A percentile compares a stretch with the other conserved stretches of the same genome.
Conservation (phyloP, 108 stramenopile genomes). For the Chaetoceros muelleri region DNA sequence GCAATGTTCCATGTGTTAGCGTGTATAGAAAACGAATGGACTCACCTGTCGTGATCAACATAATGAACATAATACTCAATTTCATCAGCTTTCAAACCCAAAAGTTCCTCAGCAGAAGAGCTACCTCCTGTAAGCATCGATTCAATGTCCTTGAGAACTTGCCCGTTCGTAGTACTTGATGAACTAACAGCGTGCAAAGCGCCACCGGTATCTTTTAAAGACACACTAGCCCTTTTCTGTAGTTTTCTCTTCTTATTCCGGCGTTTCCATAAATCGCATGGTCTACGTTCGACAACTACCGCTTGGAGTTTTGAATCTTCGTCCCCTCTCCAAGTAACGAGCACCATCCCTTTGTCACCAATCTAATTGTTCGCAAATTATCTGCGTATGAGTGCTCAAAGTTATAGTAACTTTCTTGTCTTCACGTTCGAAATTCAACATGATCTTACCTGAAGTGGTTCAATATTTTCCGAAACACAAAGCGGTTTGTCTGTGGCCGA, state of each 20-base stretch:
- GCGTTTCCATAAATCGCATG: background rate
- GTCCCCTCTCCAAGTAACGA: background rate
- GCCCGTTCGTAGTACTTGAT: background rate
- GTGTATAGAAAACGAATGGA: no score
- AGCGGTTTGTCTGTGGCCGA: no score
- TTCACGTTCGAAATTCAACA: no score
- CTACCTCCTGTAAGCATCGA: background rate
- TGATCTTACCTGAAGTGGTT: no score
- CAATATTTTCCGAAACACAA: no score
- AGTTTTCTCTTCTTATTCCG: background rate
- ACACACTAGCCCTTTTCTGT: background rate
- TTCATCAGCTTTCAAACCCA: slow-evolving; percentile 23
- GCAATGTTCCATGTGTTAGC: no score
- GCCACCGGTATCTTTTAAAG: no score
- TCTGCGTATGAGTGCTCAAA: no score
- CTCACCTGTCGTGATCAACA: slow-evolving; percentile 57
- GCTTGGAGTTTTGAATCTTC: background rate
- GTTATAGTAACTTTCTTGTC: no score
- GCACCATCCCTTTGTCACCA: background rate
- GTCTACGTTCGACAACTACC: background rate
- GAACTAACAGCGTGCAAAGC: no score
- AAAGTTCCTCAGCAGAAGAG: background rate
- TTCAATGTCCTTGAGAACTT: no score
- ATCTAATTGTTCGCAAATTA: no score
- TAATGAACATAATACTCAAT: slow-evolving; percentile 82